Conservation (phyloP, 306 rosid genomes). For the Lathyrus sativus region DNA sequence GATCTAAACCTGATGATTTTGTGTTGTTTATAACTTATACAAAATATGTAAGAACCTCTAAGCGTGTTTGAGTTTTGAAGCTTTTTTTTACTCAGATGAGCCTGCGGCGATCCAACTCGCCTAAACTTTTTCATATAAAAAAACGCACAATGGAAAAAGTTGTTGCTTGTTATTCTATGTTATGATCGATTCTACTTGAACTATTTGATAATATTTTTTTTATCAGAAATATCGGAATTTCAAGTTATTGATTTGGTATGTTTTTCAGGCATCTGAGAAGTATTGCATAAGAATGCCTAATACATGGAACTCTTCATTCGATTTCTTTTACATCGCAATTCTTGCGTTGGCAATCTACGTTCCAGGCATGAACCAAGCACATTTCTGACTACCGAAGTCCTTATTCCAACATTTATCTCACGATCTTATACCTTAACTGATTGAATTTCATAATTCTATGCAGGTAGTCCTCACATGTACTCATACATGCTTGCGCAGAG, state of each 20-base stretch:
- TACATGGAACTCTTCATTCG: slow-evolving; percentile 76
- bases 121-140: no score
- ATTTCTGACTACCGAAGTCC: slow-evolving; percentile 2
- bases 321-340: slow-evolving; percentile 56
- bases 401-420: slow-evolving; percentile 4
- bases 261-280: slow-evolving; percentile 70
- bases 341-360: slow-evolving; percentile 54
- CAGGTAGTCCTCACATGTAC: slow-evolving; percentile 85
- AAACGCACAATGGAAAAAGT: background rate
- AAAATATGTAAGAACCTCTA: no score
- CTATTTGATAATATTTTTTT: slow-evolving; percentile 22
- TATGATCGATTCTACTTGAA: slow-evolving; percentile 17
- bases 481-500: slow-evolving; percentile 76
- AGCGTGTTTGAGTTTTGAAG: no score
- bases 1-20: background rate
- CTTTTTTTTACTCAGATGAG: no score
- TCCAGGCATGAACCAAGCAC: slow-evolving; percentile 61
- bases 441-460: slow-evolving; percentile 36
- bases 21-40: background rate
- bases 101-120: no score
- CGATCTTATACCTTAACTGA: slow-evolving; percentile 21
- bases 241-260: slow-evolving; percentile 7
- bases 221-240: slow-evolving; percentile 16
- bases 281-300: slow-evolving; percentile 86
- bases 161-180: background rate